Conservation (phyloP, 192 early-diverging fungal genomes). For the Linnemannia elongata region DNA sequence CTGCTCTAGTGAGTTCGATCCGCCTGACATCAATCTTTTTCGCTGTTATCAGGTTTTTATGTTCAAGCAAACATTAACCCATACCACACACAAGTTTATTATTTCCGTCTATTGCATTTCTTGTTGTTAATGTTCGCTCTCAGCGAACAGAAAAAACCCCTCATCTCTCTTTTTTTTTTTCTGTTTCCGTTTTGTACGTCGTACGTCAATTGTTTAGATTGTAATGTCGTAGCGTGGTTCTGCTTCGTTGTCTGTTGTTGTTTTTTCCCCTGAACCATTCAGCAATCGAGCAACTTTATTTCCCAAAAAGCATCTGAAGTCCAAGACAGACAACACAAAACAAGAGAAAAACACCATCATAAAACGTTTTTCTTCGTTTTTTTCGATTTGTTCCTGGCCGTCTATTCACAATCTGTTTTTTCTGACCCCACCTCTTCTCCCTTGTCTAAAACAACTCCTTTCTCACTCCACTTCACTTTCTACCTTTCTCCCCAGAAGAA, state of each 20-base stretch:
- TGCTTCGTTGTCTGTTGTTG: neutral
- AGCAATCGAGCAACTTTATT: conserved; percentile 10
- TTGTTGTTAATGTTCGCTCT: neutral
- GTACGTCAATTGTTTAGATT: neutral
- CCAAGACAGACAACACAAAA: neutral
- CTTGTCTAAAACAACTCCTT: neutral
- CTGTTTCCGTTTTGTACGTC: conserved; percentile 6
- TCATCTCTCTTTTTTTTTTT: conserved; percentile 3
- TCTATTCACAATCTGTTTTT: neutral
- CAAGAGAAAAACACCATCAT: neutral
- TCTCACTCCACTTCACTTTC: neutral
- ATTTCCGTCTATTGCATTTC: neutral
- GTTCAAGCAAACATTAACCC: neutral
- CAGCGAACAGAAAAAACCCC: conserved; percentile 16
- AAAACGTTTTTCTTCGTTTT: neutral
- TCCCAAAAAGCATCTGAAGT: conserved; percentile 1
- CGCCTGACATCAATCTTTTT: neutral
- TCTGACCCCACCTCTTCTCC: neutral
- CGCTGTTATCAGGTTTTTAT: neutral
- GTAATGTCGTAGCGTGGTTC: neutral
- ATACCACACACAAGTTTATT: neutral
- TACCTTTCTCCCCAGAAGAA: neutral
- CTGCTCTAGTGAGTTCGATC: neutral
- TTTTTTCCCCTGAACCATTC: neutral
- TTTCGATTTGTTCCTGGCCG: neutral